Conservation (phyloP, 2,329 filamentous ascomycete genomes). For the Zymoseptoria tritici region DNA sequence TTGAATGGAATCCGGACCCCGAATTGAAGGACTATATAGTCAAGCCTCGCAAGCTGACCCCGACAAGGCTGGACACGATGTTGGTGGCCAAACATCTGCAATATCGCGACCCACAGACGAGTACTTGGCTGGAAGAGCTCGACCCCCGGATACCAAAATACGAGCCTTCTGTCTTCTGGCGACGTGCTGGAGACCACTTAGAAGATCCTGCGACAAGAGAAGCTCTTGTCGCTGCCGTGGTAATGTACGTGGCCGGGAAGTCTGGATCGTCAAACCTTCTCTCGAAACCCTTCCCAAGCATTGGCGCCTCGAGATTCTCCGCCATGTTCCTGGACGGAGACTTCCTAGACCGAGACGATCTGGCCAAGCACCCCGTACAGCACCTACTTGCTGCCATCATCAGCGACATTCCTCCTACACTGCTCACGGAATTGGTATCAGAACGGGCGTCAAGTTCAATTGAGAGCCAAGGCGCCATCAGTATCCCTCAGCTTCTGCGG, state of each 20-base stretch:
- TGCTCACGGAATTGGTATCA: conserved; percentile 9
- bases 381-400: neutral
- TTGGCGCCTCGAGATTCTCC: conserved; percentile 26
- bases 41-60: conserved; percentile 12
- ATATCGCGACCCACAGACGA: neutral
- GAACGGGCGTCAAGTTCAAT: neutral
- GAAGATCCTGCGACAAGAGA: conserved; percentile 21
- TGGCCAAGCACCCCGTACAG: conserved; percentile 1
- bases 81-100: conserved; percentile 1
- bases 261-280: conserved; percentile 18
- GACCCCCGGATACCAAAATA: neutral
- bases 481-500: conserved; percentile 2
- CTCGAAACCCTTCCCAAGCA: conserved; percentile 22
- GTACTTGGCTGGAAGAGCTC: neutral
- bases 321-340: conserved; percentile 29
- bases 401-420: conserved; percentile 6
- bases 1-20: conserved; percentile 20
- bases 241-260: conserved; percentile 28
- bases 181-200: neutral
- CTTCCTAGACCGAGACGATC: conserved; percentile 20
- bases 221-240: conserved; percentile 27
- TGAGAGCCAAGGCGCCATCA: neutral
- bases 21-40: conserved; percentile 1
- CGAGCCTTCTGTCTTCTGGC: conserved; percentile 3
- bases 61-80: conserved; percentile 10